Conservation (phyloP, 139 green algal species). For the Yamagishiella unicocca region DNA sequence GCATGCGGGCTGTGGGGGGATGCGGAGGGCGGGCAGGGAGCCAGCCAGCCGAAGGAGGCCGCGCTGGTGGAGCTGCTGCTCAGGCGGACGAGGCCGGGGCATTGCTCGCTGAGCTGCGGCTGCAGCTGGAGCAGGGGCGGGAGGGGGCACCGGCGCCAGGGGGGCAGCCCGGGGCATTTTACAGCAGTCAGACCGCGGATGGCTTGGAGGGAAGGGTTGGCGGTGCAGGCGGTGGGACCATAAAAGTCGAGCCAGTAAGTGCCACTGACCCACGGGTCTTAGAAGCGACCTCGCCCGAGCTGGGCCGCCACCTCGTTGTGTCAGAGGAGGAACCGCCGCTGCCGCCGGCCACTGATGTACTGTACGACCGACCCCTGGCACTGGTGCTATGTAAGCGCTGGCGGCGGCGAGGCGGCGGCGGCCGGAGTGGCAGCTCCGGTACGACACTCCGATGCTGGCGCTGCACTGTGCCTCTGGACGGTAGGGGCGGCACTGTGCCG, state of each 20-base stretch:
- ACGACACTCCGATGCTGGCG: slow-evolving; percentile 33
- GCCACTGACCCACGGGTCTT: slow-evolving; percentile 2
- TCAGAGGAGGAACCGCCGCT: background rate
- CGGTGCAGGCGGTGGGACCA: too few species aligned
- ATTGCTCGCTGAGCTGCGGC: too few species aligned
- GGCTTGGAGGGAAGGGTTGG: background rate
- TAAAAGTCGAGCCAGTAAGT: background rate
- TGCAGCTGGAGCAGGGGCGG: background rate
- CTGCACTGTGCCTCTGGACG: slow-evolving; percentile 29
- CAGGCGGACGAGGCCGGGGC: too few species aligned
- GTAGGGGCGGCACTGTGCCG: background rate
- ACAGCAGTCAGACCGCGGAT: background rate
- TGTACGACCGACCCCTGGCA: slow-evolving; percentile 51
- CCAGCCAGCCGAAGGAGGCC: background rate
- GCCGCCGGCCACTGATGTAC: slow-evolving; percentile 43
- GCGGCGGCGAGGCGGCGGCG: slow-evolving; percentile 20
- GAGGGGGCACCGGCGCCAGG: background rate
- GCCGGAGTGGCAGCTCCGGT: background rate
- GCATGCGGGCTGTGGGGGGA: background rate
- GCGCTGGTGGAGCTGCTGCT: too few species aligned
- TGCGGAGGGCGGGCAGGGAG: background rate
- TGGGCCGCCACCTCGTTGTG: slow-evolving; percentile 32
- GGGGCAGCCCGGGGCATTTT: background rate
- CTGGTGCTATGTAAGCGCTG: slow-evolving; percentile 50
- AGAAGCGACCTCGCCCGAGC: background rate